Evolutionary conservation across 805 yeast species (phyloP).

Genomic region (Cyberlindnera misumaiensis): DNA sequence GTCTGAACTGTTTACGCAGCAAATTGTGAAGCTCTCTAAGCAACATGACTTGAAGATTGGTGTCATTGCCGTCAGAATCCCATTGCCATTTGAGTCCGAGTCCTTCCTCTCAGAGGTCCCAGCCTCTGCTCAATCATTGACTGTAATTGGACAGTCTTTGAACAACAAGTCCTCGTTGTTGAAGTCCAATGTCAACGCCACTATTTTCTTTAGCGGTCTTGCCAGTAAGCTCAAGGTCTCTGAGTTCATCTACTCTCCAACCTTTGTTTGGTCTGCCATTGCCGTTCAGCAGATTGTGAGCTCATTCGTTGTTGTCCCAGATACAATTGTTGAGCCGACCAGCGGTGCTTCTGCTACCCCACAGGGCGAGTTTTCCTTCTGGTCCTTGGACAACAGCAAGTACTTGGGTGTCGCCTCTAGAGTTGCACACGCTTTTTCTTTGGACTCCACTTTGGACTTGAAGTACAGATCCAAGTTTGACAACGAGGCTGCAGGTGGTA

Average conservation of each 20-base stretch:
- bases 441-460: slow-evolving; percentile 48
- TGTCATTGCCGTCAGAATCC: slow-evolving; percentile 65
- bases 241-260: slow-evolving; percentile 46
- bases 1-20: slow-evolving; percentile 43
- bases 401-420: slow-evolving; percentile 52
- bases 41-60: slow-evolving; percentile 40
- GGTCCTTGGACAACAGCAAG: slow-evolving; percentile 62
- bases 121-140: slow-evolving; percentile 45
- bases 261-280: slow-evolving; percentile 49
- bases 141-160: slow-evolving; percentile 59
- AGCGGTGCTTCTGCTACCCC: slow-evolving; percentile 9
- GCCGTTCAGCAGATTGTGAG: slow-evolving; percentile 43
- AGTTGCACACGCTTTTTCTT: slow-evolving; percentile 62
- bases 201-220: slow-evolving; percentile 45
- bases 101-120: slow-evolving; percentile 59
- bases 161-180: slow-evolving; percentile 35
- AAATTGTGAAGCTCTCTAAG: slow-evolving; percentile 25
- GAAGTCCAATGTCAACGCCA: slow-evolving; percentile 66
- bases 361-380: slow-evolving; percentile 39
- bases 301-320: slow-evolving; percentile 32
- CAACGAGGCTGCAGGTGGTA: slow-evolving; percentile 66
- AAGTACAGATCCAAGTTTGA: slow-evolving; percentile 63
- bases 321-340: slow-evolving; percentile 2
- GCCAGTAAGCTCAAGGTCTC: slow-evolving; percentile 32
- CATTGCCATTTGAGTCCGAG: slow-evolving; percentile 67